Conservation (phyloP, 352 stramenopile genomes). For the Phytopythium litorale region DNA sequence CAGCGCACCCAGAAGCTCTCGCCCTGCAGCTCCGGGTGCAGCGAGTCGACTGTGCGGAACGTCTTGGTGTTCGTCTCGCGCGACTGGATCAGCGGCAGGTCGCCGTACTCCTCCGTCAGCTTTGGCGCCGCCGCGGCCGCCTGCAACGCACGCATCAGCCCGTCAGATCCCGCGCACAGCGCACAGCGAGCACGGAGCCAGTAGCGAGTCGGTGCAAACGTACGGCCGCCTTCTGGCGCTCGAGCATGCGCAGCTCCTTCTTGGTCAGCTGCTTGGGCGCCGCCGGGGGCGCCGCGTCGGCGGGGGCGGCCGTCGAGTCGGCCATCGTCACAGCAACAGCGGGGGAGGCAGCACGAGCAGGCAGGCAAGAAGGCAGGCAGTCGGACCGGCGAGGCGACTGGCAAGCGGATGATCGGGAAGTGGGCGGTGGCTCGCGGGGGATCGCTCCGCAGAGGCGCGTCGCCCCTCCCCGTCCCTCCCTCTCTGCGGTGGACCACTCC, state of each 20-base stretch:
- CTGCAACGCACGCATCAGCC: slow-evolving; percentile 14
- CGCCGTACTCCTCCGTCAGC: slow-evolving; percentile 85
- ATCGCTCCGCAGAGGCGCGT: background rate
- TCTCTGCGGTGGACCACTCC: background rate
- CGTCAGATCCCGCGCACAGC: background rate
- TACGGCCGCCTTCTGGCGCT: slow-evolving; percentile 79
- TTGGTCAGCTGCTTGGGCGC: slow-evolving; percentile 84
- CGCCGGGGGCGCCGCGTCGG: slow-evolving; percentile 2
- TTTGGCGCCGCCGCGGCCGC: slow-evolving; percentile 54
- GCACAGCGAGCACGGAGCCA: no score
- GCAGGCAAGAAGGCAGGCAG: background rate
- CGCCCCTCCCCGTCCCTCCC: slow-evolving; percentile 1
- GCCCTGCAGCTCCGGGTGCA: slow-evolving; percentile 62
- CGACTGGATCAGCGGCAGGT: slow-evolving; percentile 89
- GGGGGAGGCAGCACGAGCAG: background rate
- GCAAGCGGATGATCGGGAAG: slow-evolving; percentile 15
- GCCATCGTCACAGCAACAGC: slow-evolving; percentile 25
- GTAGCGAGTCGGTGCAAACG: slow-evolving; percentile 1
- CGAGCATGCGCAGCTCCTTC: slow-evolving; percentile 88
- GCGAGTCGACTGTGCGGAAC: slow-evolving; percentile 44
- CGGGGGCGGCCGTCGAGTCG: slow-evolving; percentile 28
- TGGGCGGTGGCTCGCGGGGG: background rate
- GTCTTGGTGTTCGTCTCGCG: slow-evolving; percentile 76
- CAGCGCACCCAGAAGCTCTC: slow-evolving; percentile 94
- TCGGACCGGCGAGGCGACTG: background rate